A percentile compares a stretch with the other conserved stretches of the same genome.
These are phyloP conservation scores for Steccherinum ochraceum DNA, from an alignment of 768 basidiomycete genomes.

Conservation along the genomic window DNA sequence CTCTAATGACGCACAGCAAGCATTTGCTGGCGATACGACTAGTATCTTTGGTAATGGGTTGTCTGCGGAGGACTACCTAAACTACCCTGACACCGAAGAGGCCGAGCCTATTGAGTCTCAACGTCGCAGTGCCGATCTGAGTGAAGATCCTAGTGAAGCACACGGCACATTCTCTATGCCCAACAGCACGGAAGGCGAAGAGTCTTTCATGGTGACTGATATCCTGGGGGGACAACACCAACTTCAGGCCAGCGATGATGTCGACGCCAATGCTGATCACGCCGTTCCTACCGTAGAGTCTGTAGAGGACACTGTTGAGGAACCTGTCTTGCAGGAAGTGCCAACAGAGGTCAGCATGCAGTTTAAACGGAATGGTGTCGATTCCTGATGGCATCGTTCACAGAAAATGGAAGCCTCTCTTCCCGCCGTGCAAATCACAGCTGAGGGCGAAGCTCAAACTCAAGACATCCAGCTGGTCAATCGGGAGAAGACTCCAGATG, in stretches of 20 bases:
- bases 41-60: not conserved
- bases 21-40: not conserved
- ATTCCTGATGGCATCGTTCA: not conserved
- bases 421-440: not conserved
- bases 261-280: conserved; percentile 23
- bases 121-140: not conserved
- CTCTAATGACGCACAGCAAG: not conserved
- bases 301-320: not conserved
- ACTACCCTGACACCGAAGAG: not conserved
- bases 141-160: no score
- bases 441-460: not conserved
- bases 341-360: not conserved
- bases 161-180: not conserved
- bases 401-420: not conserved
- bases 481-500: not conserved
- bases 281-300: not conserved
- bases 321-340: not conserved
- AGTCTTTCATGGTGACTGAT: not conserved
- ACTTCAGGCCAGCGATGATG: no score
- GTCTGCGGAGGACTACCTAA: not conserved
- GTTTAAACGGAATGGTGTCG: no score
- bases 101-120: not conserved
- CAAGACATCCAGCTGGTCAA: not conserved
- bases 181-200: conserved; percentile 3
- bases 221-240: no score